Percentiles rank a stretch among this genome's conserved stretches.
These are phyloP conservation scores for Eimeria acervulina DNA, from an alignment of 169 alveolate genomes.

Conservation along the genomic window DNA sequence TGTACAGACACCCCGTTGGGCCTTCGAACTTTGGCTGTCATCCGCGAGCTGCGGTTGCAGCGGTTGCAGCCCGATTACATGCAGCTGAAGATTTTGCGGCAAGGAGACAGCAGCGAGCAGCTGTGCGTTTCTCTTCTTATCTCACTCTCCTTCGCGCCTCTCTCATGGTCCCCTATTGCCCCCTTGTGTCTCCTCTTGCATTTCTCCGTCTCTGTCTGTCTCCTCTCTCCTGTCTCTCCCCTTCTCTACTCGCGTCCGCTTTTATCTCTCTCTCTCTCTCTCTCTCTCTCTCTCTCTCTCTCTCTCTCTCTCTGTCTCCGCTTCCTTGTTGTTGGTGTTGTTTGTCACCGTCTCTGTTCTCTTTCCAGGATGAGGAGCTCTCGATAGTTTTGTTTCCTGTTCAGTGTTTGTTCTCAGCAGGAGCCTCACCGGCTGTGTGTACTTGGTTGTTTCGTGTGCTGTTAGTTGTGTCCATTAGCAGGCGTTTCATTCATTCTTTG, in stretches of 20 bases:
- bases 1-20: conserved; percentile 87
- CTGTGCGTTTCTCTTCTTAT: conserved; percentile 69
- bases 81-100: conserved; percentile 89
- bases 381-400: too few species aligned
- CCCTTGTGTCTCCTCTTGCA: not conserved
- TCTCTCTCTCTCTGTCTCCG: too few species aligned
- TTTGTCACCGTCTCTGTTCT: too few species aligned
- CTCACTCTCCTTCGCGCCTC: not conserved
- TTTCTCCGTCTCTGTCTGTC: too few species aligned
- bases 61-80: conserved; percentile 87
- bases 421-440: too few species aligned
- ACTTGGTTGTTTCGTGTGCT: not conserved
- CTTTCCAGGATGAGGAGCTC: too few species aligned
- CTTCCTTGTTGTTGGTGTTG: not conserved
- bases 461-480: not conserved
- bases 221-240: too few species aligned
- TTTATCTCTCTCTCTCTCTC: not conserved
- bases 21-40: conserved; percentile 86
- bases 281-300: not conserved
- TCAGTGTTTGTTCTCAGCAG: too few species aligned
- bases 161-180: not conserved
- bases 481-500: not conserved
- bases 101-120: conserved; percentile 90
- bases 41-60: conserved; percentile 87
- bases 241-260: not conserved